Evolutionary conservation across 352 stramenopile genomes (phyloP).

Genomic region (Globisporangium nunn): DNA sequence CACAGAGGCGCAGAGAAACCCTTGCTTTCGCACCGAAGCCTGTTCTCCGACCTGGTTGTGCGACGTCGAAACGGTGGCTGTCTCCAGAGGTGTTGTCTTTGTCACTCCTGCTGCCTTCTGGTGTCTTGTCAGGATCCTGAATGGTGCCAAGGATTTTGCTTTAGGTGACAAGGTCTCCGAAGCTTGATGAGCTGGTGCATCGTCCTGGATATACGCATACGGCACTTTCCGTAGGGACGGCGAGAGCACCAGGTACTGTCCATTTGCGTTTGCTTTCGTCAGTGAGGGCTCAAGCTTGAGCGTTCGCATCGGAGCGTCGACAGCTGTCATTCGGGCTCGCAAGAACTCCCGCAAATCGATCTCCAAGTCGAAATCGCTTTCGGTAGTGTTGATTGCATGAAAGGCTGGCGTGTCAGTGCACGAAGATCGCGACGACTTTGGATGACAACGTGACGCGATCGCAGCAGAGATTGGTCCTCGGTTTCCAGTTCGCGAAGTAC

Average conservation of each 20-base stretch:
- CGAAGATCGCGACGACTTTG: not conserved
- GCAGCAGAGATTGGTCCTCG: not conserved
- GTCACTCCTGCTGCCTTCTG: not conserved
- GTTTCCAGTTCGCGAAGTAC: not conserved
- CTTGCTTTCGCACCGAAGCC: constrained; percentile 27
- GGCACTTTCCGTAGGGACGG: not conserved
- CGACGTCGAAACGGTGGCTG: not conserved
- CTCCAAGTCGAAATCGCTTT: constrained; percentile 8
- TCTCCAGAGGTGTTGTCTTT: not conserved
- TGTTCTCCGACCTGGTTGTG: not conserved
- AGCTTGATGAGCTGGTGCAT: not conserved
- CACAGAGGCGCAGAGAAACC: constrained; percentile 20
- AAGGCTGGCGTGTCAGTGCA: not conserved
- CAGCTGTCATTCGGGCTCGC: constrained; percentile 16
- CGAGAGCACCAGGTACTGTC: constrained; percentile 23
- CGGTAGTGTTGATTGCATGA: not conserved
- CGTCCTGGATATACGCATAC: too few relatives aligned
- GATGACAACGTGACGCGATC: not conserved
- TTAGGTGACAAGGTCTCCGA: not conserved
- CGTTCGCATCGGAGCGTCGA: constrained; percentile 28
- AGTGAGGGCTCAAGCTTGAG: constrained; percentile 36
- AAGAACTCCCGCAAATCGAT: constrained; percentile 17
- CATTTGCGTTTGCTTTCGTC: constrained; percentile 23
- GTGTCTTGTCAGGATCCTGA: not conserved
- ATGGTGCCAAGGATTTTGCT: not conserved